Base-by-base conservation (phyloP, 495 filamentous ascomycete species). In the Penicillium paxilli region DNA sequence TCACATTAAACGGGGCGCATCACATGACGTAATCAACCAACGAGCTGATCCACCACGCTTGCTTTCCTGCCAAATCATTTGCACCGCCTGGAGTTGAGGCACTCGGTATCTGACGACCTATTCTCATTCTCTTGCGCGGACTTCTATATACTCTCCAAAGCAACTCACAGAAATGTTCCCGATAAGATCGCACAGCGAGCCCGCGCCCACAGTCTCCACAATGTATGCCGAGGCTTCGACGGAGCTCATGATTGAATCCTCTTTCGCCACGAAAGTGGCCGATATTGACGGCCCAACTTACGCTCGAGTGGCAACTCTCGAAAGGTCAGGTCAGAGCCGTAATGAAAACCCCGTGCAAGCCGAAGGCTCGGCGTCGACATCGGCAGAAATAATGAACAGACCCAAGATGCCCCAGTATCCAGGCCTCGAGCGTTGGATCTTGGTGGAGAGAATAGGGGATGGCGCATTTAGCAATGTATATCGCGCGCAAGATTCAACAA, bases 381-480 rank as follows among this genome's bases (percentile, higher is more conserved):
- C 90, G 28, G 92, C 96, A 69, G 92, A 96, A 75, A 87, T 87
- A 51, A 89, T 85, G 62, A 87, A 73, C 69, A 85, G 85, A 68
- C 85, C 83, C 56, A 93, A 91, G 65, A 82, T 96, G 64, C 92
- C 92, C 25, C 84, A 76, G 57, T 98, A 98, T 64, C 93, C 94
- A 4, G 92, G 92, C 30, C 74, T 98, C 22, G 95, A 98, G 51
- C 80, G 94, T 59, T 98, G 88, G 87, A 84, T 87, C 49, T 69
- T 98, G 38, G 7, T 96, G 35, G 92, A 98, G 71, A 98, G 98
- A 80, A 98, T 98, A 93, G 94, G 94, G 47, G 95, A 98, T 60
- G 94, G 94, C 46, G 94, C 94, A 38, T 98, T 98, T 79, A 97
- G 93, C 79, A 98, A 98, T 57, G 92, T 97, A 42, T 97, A 96